Evolutionary conservation across 2,329 filamentous ascomycete genomes (phyloP).

Genomic region (Knufia fluminis): DNA sequence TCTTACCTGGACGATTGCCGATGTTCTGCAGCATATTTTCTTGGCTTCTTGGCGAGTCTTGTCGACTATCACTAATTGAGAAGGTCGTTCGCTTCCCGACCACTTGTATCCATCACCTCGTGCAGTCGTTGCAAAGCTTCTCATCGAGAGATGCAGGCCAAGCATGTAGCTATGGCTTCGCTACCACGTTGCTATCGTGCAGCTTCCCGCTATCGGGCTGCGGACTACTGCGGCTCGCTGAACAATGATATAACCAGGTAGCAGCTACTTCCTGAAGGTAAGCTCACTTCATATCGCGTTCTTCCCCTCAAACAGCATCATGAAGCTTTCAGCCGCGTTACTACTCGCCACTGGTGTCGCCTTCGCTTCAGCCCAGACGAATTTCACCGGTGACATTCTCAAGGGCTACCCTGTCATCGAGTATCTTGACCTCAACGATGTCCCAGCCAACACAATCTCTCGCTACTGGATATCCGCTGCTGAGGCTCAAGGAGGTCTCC

Average conservation of each 20-base stretch:
- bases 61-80: neutral
- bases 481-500: constrained; percentile 8
- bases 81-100: neutral
- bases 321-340: neutral
- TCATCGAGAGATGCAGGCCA: neutral
- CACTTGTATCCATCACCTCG: too few relatives aligned
- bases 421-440: constrained; percentile 8
- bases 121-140: neutral
- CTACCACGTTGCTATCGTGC: neutral
- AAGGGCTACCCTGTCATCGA: constrained; percentile 10
- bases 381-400: constrained; percentile 9
- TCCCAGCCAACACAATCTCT: constrained; percentile 9
- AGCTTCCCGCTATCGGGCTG: neutral
- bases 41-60: neutral
- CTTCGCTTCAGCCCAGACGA: constrained; percentile 1
- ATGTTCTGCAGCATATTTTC: too few relatives aligned
- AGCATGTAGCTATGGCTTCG: neutral
- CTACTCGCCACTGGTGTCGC: neutral
- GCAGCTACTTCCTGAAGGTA: neutral
- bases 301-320: neutral
- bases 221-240: neutral
- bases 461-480: constrained; percentile 9
- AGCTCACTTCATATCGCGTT: too few relatives aligned
- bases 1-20: too few relatives aligned
- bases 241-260: neutral